Evolutionary conservation across 208 protist genomes (phyloP).

Genomic region (Trypanosomatidae sp.): DNA sequence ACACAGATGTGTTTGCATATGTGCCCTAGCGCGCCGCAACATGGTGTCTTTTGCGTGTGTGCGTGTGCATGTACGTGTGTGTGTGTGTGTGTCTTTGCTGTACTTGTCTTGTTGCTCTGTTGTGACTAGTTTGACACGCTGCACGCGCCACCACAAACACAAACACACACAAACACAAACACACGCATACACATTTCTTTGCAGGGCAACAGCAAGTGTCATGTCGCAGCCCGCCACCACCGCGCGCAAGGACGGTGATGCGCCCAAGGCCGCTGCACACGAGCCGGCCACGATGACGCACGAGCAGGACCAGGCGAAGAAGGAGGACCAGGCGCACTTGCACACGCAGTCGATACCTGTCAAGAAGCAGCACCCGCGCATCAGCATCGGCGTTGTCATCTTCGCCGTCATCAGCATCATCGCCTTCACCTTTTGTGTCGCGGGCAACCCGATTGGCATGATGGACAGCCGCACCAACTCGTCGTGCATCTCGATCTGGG

Average conservation of each 20-base stretch:
- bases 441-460: conserved; percentile 29
- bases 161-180: background rate
- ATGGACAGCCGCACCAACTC: conserved; percentile 15
- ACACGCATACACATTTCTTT: background rate
- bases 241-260: too few relatives aligned
- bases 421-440: conserved; percentile 29
- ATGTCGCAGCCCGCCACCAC: background rate
- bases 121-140: too few relatives aligned
- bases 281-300: too few relatives aligned
- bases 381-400: conserved; percentile 18
- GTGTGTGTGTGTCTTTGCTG: too few relatives aligned
- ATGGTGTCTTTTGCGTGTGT: background rate
- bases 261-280: too few relatives aligned
- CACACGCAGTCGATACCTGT: conserved; percentile 16
- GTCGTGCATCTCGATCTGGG: conserved; percentile 36
- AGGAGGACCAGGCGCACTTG: conserved; percentile 6
- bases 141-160: background rate
- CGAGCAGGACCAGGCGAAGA: conserved; percentile 14
- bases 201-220: conserved; percentile 2
- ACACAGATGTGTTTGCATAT: conserved; percentile 4
- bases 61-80: background rate
- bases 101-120: too few relatives aligned
- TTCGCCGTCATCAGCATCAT: conserved; percentile 19
- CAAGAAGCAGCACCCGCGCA: conserved; percentile 7
- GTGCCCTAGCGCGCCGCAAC: conserved; percentile 13